Evolutionary conservation across 1,284 basidiomycete genomes (phyloP).

Genomic region (Singerocomus inundabilis): DNA sequence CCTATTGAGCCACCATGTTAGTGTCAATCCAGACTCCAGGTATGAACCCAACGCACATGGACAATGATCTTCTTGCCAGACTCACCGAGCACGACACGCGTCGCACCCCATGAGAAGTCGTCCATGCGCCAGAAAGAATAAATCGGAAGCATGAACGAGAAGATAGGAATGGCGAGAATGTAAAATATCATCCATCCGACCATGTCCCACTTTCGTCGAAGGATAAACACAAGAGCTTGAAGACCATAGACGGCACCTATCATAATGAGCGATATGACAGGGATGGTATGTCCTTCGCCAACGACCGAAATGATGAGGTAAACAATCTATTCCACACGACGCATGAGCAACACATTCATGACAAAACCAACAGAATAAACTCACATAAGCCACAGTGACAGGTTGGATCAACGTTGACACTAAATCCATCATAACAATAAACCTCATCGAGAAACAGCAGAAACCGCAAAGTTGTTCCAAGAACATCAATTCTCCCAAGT

Average conservation of each 20-base stretch:
- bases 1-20: conserved; percentile 46
- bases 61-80: conserved; percentile 93
- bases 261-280: conserved; percentile 83
- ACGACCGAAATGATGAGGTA: conserved; percentile 83
- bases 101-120: conserved; percentile 98
- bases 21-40: not conserved
- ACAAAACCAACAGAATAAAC: conserved; percentile 34
- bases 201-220: conserved; percentile 93
- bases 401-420: conserved; percentile 86
- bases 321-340: conserved; percentile 56
- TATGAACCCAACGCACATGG: conserved; percentile 60
- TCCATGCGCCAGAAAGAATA: conserved; percentile 99
- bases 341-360: conserved; percentile 9
- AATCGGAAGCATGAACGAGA: conserved; percentile 90
- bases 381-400: conserved; percentile 90
- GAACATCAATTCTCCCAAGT: conserved; percentile 90
- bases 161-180: conserved; percentile 87
- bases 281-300: conserved; percentile 62
- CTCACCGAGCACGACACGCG: conserved; percentile 92
- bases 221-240: conserved; percentile 83
- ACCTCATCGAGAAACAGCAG: conserved; percentile 99
- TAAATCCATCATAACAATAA: conserved; percentile 95
- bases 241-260: conserved; percentile 92
- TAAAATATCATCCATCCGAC: conserved; percentile 98
- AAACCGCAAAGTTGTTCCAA: conserved; percentile 94